Conservation (phyloP, 208 protist species). For the Tritrichomonas musculus region DNA sequence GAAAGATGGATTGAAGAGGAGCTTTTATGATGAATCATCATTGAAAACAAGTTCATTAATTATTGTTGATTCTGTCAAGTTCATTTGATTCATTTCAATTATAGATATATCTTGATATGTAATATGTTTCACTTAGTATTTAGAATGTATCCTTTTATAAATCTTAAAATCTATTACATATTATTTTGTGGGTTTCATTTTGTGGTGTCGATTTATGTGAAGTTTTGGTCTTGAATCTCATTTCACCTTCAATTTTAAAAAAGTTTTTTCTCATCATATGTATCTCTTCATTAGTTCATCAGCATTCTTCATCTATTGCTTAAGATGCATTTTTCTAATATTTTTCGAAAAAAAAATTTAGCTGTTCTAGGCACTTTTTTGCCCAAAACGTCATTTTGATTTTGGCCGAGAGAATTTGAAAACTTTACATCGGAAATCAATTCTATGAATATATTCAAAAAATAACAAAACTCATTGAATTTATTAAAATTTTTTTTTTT, state of each 20-base stretch:
- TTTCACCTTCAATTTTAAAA: too few species aligned
- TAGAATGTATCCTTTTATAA: neutral
- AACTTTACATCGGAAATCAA: neutral
- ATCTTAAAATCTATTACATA: too few species aligned
- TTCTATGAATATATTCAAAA: neutral
- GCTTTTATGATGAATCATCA: neutral
- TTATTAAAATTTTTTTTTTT: neutral
- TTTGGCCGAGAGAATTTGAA: neutral
- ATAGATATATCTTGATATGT: neutral
- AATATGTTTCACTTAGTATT: neutral
- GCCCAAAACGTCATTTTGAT: neutral
- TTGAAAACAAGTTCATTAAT: neutral
- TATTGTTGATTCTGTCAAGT: neutral
- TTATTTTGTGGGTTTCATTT: too few species aligned
- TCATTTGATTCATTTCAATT: neutral
- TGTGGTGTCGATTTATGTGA: too few species aligned
- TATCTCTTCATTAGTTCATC: too few species aligned
- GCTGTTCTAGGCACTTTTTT: neutral
- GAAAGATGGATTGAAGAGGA: too few species aligned
- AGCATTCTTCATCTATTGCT: neutral
- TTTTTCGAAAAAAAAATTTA: neutral
- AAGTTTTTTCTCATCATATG: too few species aligned
- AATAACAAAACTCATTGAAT: neutral
- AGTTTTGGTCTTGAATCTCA: too few species aligned
- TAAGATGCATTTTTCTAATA: neutral